Base-by-base conservation (phyloP, 2,329 filamentous ascomycete genomes). In the Pezicula rhizophila region DNA sequence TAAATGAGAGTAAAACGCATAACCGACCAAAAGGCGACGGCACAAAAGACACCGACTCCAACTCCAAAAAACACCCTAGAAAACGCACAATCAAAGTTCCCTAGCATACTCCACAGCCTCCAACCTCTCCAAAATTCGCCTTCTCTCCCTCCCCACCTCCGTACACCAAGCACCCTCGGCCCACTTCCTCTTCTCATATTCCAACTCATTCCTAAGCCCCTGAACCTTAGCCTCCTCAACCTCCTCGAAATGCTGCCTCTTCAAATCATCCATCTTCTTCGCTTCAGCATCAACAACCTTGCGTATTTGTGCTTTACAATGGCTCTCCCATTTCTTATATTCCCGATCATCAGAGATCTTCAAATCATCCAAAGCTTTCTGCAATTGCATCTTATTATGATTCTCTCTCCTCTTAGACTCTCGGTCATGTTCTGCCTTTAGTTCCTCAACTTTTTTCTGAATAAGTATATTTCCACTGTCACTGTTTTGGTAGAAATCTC, bases 111-210 rank as follows among this genome's bases (percentile, higher is more conserved):
- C 75, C 2, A 68, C 61, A 12, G 55, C 47, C 58, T 75, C 69
- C 58, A 67, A 62, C 26, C 68, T 69, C 6, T 51, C 61, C 42
- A 80, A 60, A 54, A 78, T 57, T 34, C 60, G 64, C 26, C 57
- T 59, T 10, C 76, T 67, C 60, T 78, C 76, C 5, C 67, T 59
- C 5, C 70, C 53, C 3, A 78, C 66, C 33, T 65, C 62, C 20
- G 72, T 60, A 77, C 78, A 81, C 48, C 62, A 66, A 49, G 66
- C 60, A 64, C 80, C 75, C 0, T 72, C 74, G 6, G 54, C 56
- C 42, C 66, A 65, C 44, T 65, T 68, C 46, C 56, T 64, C 31
- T 46, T 53, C 45, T 26, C 5, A 40, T 60, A 57, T 39, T 68
- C 68, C 31, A 70, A 15, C 11, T 42, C 40, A 15, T 5, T 1